These are phyloP conservation scores for Aspergillus sp. DNA, from an alignment of 2,329 filamentous ascomycete genomes.

Conservation along the genomic window DNA sequence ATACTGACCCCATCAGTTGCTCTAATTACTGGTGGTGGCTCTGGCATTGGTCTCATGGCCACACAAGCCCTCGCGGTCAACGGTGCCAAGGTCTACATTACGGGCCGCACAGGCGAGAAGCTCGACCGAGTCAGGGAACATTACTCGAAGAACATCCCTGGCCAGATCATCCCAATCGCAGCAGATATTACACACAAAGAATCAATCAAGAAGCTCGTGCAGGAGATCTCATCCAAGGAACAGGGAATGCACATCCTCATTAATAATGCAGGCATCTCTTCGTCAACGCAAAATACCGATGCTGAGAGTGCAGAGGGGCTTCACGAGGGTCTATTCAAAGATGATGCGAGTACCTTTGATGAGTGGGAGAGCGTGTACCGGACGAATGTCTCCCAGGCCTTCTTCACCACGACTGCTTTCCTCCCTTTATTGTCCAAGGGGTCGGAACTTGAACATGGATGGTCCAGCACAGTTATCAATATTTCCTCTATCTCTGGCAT, in stretches of 20 bases:
- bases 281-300: slow-evolving; percentile 48
- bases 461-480: slow-evolving; percentile 54
- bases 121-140: slow-evolving; percentile 17
- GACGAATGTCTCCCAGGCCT: slow-evolving; percentile 64
- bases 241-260: slow-evolving; percentile 62
- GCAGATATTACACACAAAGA: slow-evolving; percentile 57
- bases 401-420: slow-evolving; percentile 64
- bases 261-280: slow-evolving; percentile 58
- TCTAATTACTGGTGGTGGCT: slow-evolving; percentile 50
- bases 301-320: slow-evolving; percentile 46
- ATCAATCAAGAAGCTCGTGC: slow-evolving; percentile 47
- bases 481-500: slow-evolving; percentile 64
- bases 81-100: slow-evolving; percentile 51
- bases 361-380: slow-evolving; percentile 62
- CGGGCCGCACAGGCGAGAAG: slow-evolving; percentile 38
- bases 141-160: slow-evolving; percentile 40
- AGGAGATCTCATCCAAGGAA: slow-evolving; percentile 50
- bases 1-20: slow-evolving; percentile 27
- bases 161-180: slow-evolving; percentile 49
- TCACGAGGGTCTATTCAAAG: slow-evolving; percentile 55
- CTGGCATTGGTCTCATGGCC: slow-evolving; percentile 55
- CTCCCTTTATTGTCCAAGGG: slow-evolving; percentile 59
- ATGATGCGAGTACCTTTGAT: slow-evolving; percentile 50
- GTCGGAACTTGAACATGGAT: slow-evolving; percentile 51
- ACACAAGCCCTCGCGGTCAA: slow-evolving; percentile 49